A percentile compares a stretch with the other conserved stretches of the same genome.
These are phyloP conservation scores for Sabuloglossum arenarium DNA, from an alignment of 495 filamentous ascomycete species.

Conservation along the genomic window DNA sequence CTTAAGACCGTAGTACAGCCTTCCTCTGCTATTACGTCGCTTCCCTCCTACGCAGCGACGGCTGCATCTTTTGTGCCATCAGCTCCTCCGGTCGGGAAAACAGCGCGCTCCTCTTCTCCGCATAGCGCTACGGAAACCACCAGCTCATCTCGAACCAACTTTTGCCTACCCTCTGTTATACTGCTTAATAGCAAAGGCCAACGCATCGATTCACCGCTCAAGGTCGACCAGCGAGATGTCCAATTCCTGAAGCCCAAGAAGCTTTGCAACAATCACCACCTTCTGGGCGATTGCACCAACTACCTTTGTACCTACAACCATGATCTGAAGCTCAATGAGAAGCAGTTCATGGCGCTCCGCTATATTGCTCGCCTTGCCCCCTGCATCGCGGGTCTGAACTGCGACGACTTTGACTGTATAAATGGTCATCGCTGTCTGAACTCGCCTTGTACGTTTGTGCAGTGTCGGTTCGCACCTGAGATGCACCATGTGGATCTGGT, in stretches of 20 bases:
- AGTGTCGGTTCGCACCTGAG: slow-evolving; percentile 1
- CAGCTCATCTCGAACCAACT: slow-evolving; percentile 18
- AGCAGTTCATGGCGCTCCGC: slow-evolving; percentile 44
- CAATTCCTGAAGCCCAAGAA: slow-evolving; percentile 46
- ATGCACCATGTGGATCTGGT: slow-evolving; percentile 6
- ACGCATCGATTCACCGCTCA: slow-evolving; percentile 39
- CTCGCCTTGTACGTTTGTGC: not conserved
- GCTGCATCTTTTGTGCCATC: slow-evolving; percentile 15
- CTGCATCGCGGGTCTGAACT: slow-evolving; percentile 51
- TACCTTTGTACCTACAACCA: slow-evolving; percentile 62
- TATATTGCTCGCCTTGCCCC: slow-evolving; percentile 61
- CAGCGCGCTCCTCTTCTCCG: slow-evolving; percentile 13
- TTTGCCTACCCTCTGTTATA: slow-evolving; percentile 21
- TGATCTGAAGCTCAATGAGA: slow-evolving; percentile 42
- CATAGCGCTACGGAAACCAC: slow-evolving; percentile 18
- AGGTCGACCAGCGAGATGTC: slow-evolving; percentile 35
- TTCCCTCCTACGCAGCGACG: slow-evolving; percentile 6
- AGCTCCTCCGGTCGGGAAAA: not conserved
- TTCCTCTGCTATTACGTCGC: too few species aligned
- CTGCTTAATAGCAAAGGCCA: slow-evolving; percentile 58
- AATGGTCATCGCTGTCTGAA: slow-evolving; percentile 43
- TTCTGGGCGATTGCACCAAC: slow-evolving; percentile 53
- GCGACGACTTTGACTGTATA: slow-evolving; percentile 58
- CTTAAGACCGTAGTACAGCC: not conserved
- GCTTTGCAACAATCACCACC: slow-evolving; percentile 67